Conservation (phyloP, 2,329 filamentous ascomycete species). For the Fusarium sacchari region DNA sequence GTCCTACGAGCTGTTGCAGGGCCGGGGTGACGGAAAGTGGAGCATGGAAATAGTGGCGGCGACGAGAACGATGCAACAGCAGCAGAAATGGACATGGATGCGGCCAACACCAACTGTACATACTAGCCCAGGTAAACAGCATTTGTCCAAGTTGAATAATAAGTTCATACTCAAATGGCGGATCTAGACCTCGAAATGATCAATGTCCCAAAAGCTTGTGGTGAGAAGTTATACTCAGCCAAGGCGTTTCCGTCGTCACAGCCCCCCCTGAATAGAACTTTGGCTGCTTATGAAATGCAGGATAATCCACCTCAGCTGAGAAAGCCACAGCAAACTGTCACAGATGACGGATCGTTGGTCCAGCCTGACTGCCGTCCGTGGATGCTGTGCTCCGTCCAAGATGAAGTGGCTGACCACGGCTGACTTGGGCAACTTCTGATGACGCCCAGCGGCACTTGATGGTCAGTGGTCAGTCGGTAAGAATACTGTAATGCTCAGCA, state of each 20-base stretch:
- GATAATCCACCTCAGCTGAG: slow-evolving; percentile 32
- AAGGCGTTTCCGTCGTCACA: slow-evolving; percentile 22
- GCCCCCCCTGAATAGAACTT: slow-evolving; percentile 16
- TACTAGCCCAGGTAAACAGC: not conserved
- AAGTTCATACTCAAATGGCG: not conserved
- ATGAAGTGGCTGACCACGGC: slow-evolving; percentile 1
- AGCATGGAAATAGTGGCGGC: slow-evolving; percentile 20
- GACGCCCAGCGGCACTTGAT: slow-evolving; percentile 14
- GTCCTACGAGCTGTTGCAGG: not conserved
- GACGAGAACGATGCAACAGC: slow-evolving; percentile 7
- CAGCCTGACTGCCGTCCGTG: not conserved
- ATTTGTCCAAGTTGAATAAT: not conserved
- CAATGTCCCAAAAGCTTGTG: slow-evolving; percentile 1
- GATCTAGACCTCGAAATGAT: not conserved
- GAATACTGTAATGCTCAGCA: not conserved
- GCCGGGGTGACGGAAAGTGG: slow-evolving; percentile 30
- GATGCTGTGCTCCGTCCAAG: slow-evolving; percentile 7
- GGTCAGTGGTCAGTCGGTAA: not conserved
- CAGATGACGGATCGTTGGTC: slow-evolving; percentile 19
- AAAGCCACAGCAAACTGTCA: slow-evolving; percentile 26
- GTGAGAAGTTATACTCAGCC: slow-evolving; percentile 9
- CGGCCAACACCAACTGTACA: not conserved
- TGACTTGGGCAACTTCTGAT: slow-evolving; percentile 14
- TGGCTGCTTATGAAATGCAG: slow-evolving; percentile 20
- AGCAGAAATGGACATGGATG: not conserved